Base-by-base conservation (phyloP, 2,329 filamentous ascomycete genomes). In the Venturiaceae sp. region DNA sequence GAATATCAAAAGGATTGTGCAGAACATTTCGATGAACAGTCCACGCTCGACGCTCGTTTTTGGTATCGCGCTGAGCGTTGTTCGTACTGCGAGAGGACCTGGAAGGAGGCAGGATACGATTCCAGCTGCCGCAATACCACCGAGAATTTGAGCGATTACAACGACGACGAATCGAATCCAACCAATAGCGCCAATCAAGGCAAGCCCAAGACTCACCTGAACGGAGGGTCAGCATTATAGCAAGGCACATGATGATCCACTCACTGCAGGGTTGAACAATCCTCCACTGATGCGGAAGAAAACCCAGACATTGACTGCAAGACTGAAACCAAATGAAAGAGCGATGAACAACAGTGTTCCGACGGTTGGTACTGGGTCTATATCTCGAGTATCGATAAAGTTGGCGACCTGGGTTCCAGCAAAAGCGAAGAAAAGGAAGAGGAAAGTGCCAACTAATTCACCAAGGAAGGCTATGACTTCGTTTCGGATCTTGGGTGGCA, bases 21-120 rank as follows among this genome's bases (percentile, higher is more conserved):
- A 66, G 58, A 80, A 75, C 74, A 77, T 77, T 62, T 79, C 77
- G 57, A 79, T 78, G 64, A 71, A 79, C 3, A 80, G 63, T 13
- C 76, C 77, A 36, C 72, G 73, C 26, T 67, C 69, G 26, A 77
- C 64, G 1, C 74, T 75, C 3, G 76, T 77, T 21, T 66, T 65
- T n/a, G 58, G 52, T 16, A 28, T 21, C 11, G 56, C 32, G 46
- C 72, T 70, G n/a, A 79, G 70, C 5, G 68, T 73, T 1, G 76
- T 78, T 11, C 71, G 70, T 21, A 80, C 77, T 37, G 71, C 69
- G 23, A 80, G 68, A 21, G 71, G 69, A 1, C 74, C 74, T 5
- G 77, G 75, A 37, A 79, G 76, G 7, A 77, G 66, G 1, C 67
- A 69, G 1, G 70, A 72, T 5, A 78, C 75, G 2, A 79, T 61